Evolutionary conservation across 2,329 filamentous ascomycete genomes (phyloP), one percentile per base, ranked within the genome.

Genomic region (Moelleriella libera): DNA sequence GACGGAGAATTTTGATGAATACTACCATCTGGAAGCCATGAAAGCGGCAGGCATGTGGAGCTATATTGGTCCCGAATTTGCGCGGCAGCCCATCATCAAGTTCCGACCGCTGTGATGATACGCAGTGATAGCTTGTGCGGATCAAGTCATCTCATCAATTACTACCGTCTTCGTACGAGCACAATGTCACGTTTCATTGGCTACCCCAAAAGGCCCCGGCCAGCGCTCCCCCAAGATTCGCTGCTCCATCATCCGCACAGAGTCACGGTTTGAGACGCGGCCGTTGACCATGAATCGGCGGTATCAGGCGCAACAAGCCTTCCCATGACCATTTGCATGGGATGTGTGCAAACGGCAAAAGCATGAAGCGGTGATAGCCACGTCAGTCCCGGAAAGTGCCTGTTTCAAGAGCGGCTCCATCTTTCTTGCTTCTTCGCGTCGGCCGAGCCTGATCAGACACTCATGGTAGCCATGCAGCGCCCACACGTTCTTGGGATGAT

Each of bases 401-500:
- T 70, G 45, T 44, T 63, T 64, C 53, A 83, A 54, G 56, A 74
- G 69, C 50, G 65, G 52, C 45, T 55, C 45, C 32, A 60, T 51
- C 6, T 59, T 55, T 9, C 50, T 48, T 1, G 67, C 68, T 51
- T 69, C 67, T 0, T 55, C 60, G 3, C 50, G 28, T 4, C 69
- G 62, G 0, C 74, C 75, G 6, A 67, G 61, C 49, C 65, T 73
- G 9, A 66, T 55, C 46, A 85, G 56, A 57, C 82, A 84, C 62
- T 86, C 83, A 51, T 83, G 72, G 52, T 78, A 82, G 0, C 83
- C 83, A 55, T 83, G 78, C 53, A 86, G 60, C 14, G 80, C 74
- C 82, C 82, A 87, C 0, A 87, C 74, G 55, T 87, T 87, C 44
- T 79, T 79, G 11, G 74, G 78, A 61, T 86, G 82, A 53, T 75